A percentile compares a stretch with the other conserved stretches of the same genome.
These are phyloP conservation scores for Dioscorea zingiberensis DNA, from an alignment of 106 monocot species.

Conservation along the genomic window DNA sequence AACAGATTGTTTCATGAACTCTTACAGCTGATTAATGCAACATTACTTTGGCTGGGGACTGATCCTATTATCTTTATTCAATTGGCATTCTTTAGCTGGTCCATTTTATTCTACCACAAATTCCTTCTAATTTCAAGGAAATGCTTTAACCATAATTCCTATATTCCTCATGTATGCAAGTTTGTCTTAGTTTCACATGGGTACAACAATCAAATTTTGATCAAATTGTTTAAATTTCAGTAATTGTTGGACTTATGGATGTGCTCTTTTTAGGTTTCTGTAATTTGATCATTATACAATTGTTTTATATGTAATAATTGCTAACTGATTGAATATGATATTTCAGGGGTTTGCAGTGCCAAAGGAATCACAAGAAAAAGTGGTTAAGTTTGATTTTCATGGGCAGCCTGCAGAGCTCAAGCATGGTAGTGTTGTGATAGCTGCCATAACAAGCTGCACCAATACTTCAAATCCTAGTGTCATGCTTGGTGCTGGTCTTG, in stretches of 20 bases:
- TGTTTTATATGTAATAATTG: neutral
- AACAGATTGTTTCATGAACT: too few species aligned
- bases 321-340: neutral
- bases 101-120: too few species aligned
- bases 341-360: constrained; percentile 61
- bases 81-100: too few species aligned
- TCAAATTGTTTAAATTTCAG: neutral
- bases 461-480: constrained; percentile 78
- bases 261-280: neutral
- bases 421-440: constrained; percentile 65
- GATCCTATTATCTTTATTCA: too few species aligned
- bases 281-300: too few species aligned
- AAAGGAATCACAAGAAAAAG: constrained; percentile 50
- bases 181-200: too few species aligned
- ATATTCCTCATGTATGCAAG: too few species aligned
- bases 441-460: constrained; percentile 69
- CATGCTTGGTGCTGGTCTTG: constrained; percentile 73
- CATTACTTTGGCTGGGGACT: too few species aligned
- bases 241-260: neutral
- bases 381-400: constrained; percentile 56
- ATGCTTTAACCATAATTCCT: too few species aligned
- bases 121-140: too few species aligned
- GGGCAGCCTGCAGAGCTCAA: constrained; percentile 56
- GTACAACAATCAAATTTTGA: too few species aligned
- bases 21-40: too few species aligned